These are phyloP conservation scores for Gracilaria vermiculophylla DNA, from an alignment of 23 red algal genomes.

Conservation along the genomic window DNA sequence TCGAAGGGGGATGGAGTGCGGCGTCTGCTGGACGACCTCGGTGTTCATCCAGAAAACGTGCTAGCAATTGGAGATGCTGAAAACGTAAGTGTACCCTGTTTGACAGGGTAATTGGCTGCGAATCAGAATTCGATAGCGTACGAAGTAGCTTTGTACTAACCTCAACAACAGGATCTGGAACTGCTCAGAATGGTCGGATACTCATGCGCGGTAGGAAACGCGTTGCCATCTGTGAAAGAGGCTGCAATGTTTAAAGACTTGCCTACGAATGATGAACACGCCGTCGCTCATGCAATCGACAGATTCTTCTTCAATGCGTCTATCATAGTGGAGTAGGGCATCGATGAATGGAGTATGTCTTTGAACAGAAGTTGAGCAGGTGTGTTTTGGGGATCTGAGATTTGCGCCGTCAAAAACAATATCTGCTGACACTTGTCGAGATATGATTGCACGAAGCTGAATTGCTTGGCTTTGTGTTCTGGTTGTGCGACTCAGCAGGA, in stretches of 20 bases:
- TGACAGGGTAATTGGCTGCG: too few species aligned
- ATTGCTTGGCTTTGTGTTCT: too few species aligned
- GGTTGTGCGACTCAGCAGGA: too few species aligned
- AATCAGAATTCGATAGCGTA: too few species aligned
- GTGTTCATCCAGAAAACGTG: constrained; percentile 52
- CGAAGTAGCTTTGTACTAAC: too few species aligned
- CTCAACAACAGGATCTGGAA: constrained; percentile 56
- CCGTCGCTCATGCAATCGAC: constrained; percentile 79
- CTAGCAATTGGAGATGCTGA: constrained; percentile 95
- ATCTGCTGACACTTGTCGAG: too few species aligned
- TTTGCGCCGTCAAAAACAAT: too few species aligned
- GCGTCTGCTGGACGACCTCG: constrained; percentile 52
- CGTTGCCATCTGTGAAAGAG: constrained; percentile 66
- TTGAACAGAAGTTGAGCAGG: too few species aligned
- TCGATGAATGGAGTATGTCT: too few species aligned
- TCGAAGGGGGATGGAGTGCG: constrained; percentile 84
- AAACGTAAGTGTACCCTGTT: constrained; percentile 49
- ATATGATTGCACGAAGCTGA: too few species aligned
- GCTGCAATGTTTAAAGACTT: constrained; percentile 66
- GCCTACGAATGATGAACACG: constrained; percentile 77
- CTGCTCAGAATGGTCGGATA: constrained; percentile 77
- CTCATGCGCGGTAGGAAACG: constrained; percentile 83
- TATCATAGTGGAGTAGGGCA: neutral
- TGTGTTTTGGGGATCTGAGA: too few species aligned
- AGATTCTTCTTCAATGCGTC: constrained; percentile 46